These are phyloP conservation scores for Neonectria ditissima DNA, from an alignment of 2,329 filamentous ascomycete genomes.

Conservation along the genomic window DNA sequence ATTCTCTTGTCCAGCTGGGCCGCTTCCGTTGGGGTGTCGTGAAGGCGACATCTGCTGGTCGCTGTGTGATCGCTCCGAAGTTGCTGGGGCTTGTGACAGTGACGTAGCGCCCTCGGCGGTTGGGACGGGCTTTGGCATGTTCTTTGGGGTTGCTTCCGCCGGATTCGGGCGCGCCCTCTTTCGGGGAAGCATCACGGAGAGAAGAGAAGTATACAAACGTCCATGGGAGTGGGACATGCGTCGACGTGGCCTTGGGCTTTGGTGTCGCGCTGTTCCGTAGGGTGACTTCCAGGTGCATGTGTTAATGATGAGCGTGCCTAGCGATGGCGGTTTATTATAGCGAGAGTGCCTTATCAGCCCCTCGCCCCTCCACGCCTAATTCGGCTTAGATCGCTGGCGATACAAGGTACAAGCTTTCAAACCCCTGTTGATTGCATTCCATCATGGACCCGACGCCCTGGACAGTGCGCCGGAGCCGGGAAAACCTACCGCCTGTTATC, in stretches of 20 bases:
- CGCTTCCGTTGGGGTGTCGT: slow-evolving; percentile 29
- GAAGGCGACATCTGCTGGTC: slow-evolving; percentile 32
- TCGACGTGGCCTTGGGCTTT: slow-evolving; percentile 16
- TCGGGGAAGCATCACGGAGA: slow-evolving; percentile 48
- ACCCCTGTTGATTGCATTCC: neutral
- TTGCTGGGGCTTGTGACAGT: slow-evolving; percentile 43
- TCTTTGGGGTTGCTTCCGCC: slow-evolving; percentile 36
- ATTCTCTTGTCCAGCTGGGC: slow-evolving; percentile 19
- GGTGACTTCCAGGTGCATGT: slow-evolving; percentile 31
- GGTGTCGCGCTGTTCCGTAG: slow-evolving; percentile 25
- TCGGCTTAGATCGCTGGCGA: slow-evolving; percentile 8
- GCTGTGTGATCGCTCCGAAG: slow-evolving; percentile 34
- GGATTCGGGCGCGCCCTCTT: slow-evolving; percentile 50
- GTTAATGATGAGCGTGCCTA: slow-evolving; percentile 38
- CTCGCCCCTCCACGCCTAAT: slow-evolving; percentile 20
- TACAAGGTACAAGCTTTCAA: slow-evolving; percentile 12
- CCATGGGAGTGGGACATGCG: slow-evolving; percentile 24
- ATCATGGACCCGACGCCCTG: slow-evolving; percentile 1
- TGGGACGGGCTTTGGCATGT: slow-evolving; percentile 30
- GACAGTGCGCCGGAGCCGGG: slow-evolving; percentile 27
- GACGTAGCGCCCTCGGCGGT: slow-evolving; percentile 41
- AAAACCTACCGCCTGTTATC: slow-evolving; percentile 29
- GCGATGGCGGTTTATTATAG: slow-evolving; percentile 15
- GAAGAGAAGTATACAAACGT: slow-evolving; percentile 7
- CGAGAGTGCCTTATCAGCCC: slow-evolving; percentile 14